Conservation (phyloP, 495 filamentous ascomycete species). For the Penicillium tannophilum region DNA sequence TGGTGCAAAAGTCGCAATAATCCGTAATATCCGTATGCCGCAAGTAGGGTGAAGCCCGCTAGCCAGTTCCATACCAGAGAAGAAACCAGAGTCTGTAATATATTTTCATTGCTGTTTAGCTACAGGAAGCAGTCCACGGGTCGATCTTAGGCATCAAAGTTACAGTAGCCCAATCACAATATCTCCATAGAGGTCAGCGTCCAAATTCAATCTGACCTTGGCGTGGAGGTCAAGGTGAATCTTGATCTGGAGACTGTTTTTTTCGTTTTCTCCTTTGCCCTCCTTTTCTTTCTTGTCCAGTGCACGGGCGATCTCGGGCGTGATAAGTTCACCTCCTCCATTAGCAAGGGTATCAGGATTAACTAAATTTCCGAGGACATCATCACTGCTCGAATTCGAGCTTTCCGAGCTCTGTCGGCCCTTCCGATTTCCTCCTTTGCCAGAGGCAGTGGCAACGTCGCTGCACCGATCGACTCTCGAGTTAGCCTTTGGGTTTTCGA, state of each 20-base stretch:
- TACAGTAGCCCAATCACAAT: slow-evolving; percentile 20
- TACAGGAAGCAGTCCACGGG: no score
- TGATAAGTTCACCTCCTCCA: slow-evolving; percentile 5
- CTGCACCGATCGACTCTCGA: background rate
- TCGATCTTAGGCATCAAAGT: background rate
- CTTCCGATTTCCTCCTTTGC: background rate
- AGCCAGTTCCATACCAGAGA: no score
- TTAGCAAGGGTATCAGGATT: slow-evolving; percentile 7
- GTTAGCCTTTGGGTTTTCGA: slow-evolving; percentile 8
- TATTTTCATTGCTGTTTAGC: no score
- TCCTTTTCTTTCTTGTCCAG: slow-evolving; percentile 8
- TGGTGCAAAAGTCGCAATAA: no score
- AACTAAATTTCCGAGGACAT: background rate
- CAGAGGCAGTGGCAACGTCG: background rate
- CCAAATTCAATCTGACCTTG: slow-evolving; percentile 17
- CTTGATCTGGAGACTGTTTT: slow-evolving; percentile 15
- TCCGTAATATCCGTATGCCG: no score
- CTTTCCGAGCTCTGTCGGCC: slow-evolving; percentile 3
- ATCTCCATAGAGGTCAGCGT: slow-evolving; percentile 22
- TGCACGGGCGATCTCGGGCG: background rate
- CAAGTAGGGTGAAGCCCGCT: no score
- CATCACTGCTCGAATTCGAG: slow-evolving; percentile 2
- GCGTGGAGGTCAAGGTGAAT: slow-evolving; percentile 21
- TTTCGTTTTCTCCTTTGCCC: slow-evolving; percentile 8
- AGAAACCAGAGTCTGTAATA: no score